phyloP scores from a whole-genome alignment of 352 stramenopile species.

The Phytopythium litorale region DNA sequence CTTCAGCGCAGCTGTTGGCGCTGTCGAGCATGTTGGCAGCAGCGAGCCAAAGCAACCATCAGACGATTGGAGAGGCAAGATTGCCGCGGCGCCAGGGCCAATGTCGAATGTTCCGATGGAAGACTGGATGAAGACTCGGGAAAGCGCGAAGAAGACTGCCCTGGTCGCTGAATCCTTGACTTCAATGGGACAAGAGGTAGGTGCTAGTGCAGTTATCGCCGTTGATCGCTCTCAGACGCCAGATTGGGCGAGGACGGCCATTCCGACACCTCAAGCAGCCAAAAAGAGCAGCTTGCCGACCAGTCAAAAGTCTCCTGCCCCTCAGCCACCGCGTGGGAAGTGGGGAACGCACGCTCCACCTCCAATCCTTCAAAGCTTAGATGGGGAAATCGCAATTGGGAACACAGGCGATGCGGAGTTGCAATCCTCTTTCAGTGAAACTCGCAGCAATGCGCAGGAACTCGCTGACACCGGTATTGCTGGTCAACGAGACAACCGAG shows the following conservation, averaged over 20 bases:
- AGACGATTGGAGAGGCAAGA: slow-evolving; percentile 41
- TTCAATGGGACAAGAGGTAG: not conserved
- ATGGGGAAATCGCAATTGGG: not conserved
- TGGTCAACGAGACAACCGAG: not conserved
- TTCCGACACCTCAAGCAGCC: slow-evolving; percentile 1
- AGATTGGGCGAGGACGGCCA: slow-evolving; percentile 46
- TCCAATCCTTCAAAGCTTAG: not conserved
- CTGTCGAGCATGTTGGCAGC: not conserved
- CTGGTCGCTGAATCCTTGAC: slow-evolving; percentile 13
- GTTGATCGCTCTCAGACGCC: slow-evolving; percentile 61
- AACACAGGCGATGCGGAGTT: too few relatives aligned
- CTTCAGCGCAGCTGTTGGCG: not conserved
- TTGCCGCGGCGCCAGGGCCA: slow-evolving; percentile 35
- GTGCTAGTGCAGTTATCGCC: slow-evolving; percentile 7
- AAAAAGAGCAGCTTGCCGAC: not conserved
- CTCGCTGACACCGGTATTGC: not conserved
- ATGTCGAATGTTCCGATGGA: slow-evolving; percentile 57
- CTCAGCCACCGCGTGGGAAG: slow-evolving; percentile 12
- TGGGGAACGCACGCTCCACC: slow-evolving; percentile 9
- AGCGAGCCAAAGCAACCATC: slow-evolving; percentile 5
- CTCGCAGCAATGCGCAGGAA: not conserved
- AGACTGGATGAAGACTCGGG: slow-evolving; percentile 71
- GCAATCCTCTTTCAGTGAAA: not conserved
- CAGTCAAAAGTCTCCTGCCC: not conserved
- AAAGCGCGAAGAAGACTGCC: slow-evolving; percentile 45